These are phyloP conservation scores for Hypoxylon perforatum DNA, from an alignment of 495 filamentous ascomycete species.

Conservation along the genomic window DNA sequence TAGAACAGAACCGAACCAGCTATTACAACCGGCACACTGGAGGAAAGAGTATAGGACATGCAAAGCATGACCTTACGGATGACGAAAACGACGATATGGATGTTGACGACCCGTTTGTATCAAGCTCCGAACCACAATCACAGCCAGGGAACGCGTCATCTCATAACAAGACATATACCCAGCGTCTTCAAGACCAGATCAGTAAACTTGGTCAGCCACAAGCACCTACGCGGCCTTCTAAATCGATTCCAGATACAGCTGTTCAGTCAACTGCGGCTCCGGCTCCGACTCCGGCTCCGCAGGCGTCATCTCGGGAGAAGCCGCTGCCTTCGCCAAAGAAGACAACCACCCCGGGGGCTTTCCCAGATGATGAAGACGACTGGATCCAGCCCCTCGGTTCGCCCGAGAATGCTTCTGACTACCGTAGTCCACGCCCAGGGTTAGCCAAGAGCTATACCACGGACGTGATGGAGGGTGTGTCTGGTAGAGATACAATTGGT, in stretches of 20 bases:
- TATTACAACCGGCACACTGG: constrained; percentile 73
- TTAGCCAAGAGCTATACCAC: constrained; percentile 67
- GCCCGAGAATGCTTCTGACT: constrained; percentile 44
- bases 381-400: constrained; percentile 77
- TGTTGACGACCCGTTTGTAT: constrained; percentile 61
- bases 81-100: constrained; percentile 68
- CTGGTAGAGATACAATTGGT: constrained; percentile 55
- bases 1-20: constrained; percentile 74
- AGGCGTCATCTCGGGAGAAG: constrained; percentile 61
- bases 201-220: constrained; percentile 89
- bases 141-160: constrained; percentile 50
- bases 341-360: constrained; percentile 60
- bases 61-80: constrained; percentile 52
- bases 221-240: constrained; percentile 70
- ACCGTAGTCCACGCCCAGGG: constrained; percentile 57
- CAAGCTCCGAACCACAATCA: constrained; percentile 46
- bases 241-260: constrained; percentile 69
- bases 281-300: constrained; percentile 57
- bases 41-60: constrained; percentile 66
- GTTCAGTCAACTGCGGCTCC: constrained; percentile 45
- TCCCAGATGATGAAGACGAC: constrained; percentile 77
- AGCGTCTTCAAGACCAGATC: constrained; percentile 90
- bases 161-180: constrained; percentile 91
- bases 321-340: constrained; percentile 47
- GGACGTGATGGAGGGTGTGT: constrained; percentile 69